A percentile compares a stretch with the other conserved stretches of the same genome.
Conservation (phyloP, 106 monocot genomes). For the Narthecium ossifragum region DNA sequence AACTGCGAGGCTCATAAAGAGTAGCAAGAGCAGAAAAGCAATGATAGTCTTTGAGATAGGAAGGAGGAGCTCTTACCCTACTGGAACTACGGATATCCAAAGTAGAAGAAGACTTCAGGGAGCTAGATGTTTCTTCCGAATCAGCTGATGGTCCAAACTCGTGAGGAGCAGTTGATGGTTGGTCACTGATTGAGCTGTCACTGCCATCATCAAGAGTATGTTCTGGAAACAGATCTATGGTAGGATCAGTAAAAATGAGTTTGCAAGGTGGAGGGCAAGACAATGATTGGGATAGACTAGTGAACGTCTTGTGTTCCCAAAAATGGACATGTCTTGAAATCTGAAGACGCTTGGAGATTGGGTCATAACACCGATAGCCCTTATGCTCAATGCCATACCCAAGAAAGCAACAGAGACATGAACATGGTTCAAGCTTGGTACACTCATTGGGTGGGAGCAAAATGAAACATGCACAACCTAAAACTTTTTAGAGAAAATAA, state of each 20-base stretch:
- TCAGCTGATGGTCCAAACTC: background rate
- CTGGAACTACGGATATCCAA: background rate
- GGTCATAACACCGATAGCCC: background rate
- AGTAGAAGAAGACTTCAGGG: background rate
- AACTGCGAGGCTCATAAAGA: background rate
- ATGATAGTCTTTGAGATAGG: background rate
- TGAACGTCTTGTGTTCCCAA: background rate
- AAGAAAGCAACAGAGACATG: background rate
- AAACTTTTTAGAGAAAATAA: background rate
- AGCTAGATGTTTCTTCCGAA: background rate
- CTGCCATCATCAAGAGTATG: no score
- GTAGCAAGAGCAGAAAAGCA: background rate
- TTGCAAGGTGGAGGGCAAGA: background rate
- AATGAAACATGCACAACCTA: background rate
- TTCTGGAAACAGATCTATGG: background rate
- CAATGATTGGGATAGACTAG: no score
- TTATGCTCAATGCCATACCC: background rate
- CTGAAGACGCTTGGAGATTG: background rate
- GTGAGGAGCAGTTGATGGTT: background rate
- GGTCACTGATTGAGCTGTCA: no score
- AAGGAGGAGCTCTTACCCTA: background rate
- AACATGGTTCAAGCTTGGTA: background rate
- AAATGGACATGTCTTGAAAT: background rate
- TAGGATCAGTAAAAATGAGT: background rate
- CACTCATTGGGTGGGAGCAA: background rate